Evolutionary conservation across 805 yeast species (phyloP), one percentile per base, ranked within the genome.

Genomic region (Nakazawaea holstii): DNA sequence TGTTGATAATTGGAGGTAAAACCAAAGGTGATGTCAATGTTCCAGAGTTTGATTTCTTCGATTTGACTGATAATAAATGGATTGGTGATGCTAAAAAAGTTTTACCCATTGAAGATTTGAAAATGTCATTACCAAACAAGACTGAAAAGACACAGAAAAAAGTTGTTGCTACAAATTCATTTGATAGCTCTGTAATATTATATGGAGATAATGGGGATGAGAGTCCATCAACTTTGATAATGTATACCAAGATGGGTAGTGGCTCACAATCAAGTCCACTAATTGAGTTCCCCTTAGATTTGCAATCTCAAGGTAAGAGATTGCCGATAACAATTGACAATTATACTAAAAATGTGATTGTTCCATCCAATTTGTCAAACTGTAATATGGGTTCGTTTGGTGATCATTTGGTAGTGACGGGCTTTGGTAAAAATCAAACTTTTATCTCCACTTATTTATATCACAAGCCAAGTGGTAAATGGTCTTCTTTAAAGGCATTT

Each of bases 381-480:
- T 87, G 90, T 1, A 71, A 79, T 0, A 80, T 84, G 20, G 87
- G 80, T 0, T 58, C 72, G 10, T 84, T 84, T 58, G 91, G 90
- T 4, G 80, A 81, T 49, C 83, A 81, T 53, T 58, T 84, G 15
- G 73, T 85, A 4, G 67, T 82, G 2, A 70, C 78, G 2, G 94
- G 94, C 0, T 80, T 74, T 46, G 61, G 75, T 41, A 66, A 67
- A 38, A 73, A 71, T 51, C 65, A 58, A 53, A 76, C 68, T 58
- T 33, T 26, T 7, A 73, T 70, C 47, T 77, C 76, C 33, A 68
- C 73, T 42, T 79, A 63, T 57, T 61, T 78, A 5, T 78, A 66
- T 65, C 77, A 80, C 60, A 69, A 67, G 28, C 77, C 79, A 0
- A 71, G 84, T 0, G 72, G 73, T 1, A 76, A 76, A 52, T 85